Evolutionary conservation across 2,329 filamentous ascomycete genomes (phyloP), one percentile per base, ranked within the genome.

Genomic region (Fusarium nygamai): DNA sequence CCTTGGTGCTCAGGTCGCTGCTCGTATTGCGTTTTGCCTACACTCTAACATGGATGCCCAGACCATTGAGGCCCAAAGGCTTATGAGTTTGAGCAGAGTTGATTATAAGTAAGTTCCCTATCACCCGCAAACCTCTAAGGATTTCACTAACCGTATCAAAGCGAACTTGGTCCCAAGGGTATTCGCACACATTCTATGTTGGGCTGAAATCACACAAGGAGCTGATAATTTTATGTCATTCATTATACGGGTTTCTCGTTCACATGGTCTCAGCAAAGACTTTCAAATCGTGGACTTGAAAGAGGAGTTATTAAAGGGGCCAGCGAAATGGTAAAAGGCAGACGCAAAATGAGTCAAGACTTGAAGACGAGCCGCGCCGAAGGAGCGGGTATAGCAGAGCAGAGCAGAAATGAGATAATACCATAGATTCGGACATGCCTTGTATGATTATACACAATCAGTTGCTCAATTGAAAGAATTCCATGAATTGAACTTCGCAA

Each of bases 1-100:
- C 83, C 85, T 98, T 12, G 95, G 95, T 17, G 93, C 94, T 6
- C 94, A 97, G 83, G 93, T 98, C 38, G 94, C 93, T 3, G 94
- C 93, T 5, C 82, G 89, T 27, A 84, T 90, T 61, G 88, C 88
- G 5, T 91, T 88, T 77, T 90, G 88, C 76, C 82, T 90, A 73
- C 88, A 91, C 74, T 80, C 81, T 24, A 90, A 90, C 76, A 80
- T 89, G 77, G 89, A 91, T 64, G 85, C 83, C 34, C 83, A 85
- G 72, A 84, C 84, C 22, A 70, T 86, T 50, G 89, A 91, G 79
- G 84, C 84, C 22, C 88, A 90, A 80, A 83, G 88, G 48, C 78
- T 85, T 65, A 90, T 90, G 86, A 90, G 88, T 73, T 80, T 91
- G 64, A 89, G 83, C 73, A 84, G 89, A 44, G 86, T 90, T 8